These are phyloP conservation scores for Populus deltoides DNA, from an alignment of 345 rosid genomes.

Conservation along the genomic window DNA sequence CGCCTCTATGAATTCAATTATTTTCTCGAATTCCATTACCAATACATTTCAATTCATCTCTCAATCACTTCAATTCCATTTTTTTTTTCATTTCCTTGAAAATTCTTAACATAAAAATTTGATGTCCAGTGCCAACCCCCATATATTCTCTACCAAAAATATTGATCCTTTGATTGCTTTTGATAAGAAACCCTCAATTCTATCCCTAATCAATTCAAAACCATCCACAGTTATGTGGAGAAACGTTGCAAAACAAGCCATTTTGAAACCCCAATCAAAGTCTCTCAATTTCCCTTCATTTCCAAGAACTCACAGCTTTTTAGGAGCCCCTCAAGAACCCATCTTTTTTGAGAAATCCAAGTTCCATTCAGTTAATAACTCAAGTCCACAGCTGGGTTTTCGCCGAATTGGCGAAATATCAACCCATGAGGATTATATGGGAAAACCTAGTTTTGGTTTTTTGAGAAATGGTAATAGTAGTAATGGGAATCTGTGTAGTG, in stretches of 20 bases:
- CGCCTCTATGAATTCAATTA: background rate
- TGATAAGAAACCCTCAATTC: slow-evolving; percentile 24
- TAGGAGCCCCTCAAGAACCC: slow-evolving; percentile 37
- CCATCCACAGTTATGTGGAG: slow-evolving; percentile 70
- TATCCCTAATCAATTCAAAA: slow-evolving; percentile 13
- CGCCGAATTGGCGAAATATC: slow-evolving; percentile 32
- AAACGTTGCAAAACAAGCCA: slow-evolving; percentile 54
- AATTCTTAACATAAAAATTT: slow-evolving; percentile 22
- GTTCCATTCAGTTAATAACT: slow-evolving; percentile 18
- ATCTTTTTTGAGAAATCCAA: slow-evolving; percentile 18
- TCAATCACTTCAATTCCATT: background rate
- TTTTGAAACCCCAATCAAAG: slow-evolving; percentile 34
- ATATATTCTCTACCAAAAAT: slow-evolving; percentile 28
- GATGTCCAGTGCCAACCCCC: slow-evolving; percentile 56
- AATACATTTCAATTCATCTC: background rate
- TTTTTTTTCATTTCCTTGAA: background rate
- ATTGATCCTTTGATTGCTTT: slow-evolving; percentile 29
- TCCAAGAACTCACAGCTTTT: slow-evolving; percentile 29
- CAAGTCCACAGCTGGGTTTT: slow-evolving; percentile 21
- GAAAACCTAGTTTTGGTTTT: slow-evolving; percentile 34
- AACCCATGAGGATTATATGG: slow-evolving; percentile 29
- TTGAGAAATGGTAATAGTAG: slow-evolving; percentile 23
- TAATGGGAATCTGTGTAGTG: slow-evolving; percentile 17
- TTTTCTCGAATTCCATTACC: background rate
- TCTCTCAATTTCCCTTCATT: slow-evolving; percentile 19